Base-by-base conservation (phyloP, 2,329 filamentous ascomycete genomes). In the Fusarium begoniae region DNA sequence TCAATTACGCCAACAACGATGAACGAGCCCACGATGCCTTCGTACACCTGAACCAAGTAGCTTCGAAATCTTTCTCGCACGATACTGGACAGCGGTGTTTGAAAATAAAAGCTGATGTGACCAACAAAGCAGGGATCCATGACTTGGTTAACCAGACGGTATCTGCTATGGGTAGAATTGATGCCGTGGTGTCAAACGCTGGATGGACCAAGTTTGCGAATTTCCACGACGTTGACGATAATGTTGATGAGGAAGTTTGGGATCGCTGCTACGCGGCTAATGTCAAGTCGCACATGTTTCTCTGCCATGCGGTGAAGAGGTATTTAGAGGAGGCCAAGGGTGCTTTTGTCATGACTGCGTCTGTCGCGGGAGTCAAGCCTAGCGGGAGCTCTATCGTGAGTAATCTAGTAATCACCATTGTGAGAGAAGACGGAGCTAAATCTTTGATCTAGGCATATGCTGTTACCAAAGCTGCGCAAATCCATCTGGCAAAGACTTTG, bases 221-320 rank as follows among this genome's bases (percentile, higher is more conserved):
- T 5, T 69, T 69, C 10, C 22, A 26, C 8, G 20, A 69, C 5
- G 24, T 69, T 0, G 64, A 69, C 1, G 66, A 69, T 17, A 69
- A 69, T 3, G 66, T 69, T 2, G 56, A 69, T n/a, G 64, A 69
- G 4, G 56, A 63, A 4, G 64, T 69, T 5, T 69, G 64, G 66
- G 66, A 69, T 14, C 59, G 40, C 1, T 69, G 66, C 2, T 69
- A 69, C 9, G 64, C 66, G 1, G 66, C 66, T 1, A 69, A 69
- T 28, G 66, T 69, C 26, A 69, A 69, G 8, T 69, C 66, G 1
- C 66, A 69, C 2, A 6, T 69, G 12, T 69, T 69, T 4, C 64
- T 69, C 15, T 48, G 55, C 0, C 66, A 69, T 30, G 64, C 66
- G 9, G 55, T 38, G 3, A 69, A 11, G 32, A 44, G 55, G 0